These are phyloP conservation scores for Ceratocystis huliohia DNA, from an alignment of 2,329 filamentous ascomycete species.

Conservation along the genomic window DNA sequence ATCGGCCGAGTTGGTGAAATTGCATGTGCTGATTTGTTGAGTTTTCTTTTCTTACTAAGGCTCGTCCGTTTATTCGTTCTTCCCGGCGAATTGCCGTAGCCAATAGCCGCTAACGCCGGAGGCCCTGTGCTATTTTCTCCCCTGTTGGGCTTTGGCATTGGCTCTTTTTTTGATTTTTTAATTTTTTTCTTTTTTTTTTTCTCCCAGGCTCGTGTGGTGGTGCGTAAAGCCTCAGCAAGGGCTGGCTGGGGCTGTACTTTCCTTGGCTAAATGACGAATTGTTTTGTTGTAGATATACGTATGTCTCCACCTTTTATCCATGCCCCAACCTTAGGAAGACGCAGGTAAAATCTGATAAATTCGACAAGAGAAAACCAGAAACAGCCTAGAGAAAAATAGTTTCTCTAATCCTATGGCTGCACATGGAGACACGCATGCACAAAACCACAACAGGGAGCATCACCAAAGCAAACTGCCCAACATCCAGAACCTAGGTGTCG, in stretches of 20 bases:
- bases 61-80: background rate
- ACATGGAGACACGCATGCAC: background rate
- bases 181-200: background rate
- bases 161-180: background rate
- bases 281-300: background rate
- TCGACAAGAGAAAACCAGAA: background rate
- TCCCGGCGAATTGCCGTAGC: background rate
- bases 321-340: background rate
- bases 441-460: background rate
- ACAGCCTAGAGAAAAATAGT: background rate
- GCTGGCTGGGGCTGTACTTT: background rate
- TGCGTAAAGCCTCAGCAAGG: background rate
- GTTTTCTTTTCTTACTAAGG: background rate
- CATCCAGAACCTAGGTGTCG: background rate
- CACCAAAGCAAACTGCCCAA: background rate
- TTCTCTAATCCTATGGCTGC: background rate
- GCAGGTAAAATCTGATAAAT: slow-evolving; percentile 1
- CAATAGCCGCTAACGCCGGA: background rate
- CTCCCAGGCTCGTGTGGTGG: background rate
- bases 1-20: background rate
- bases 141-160: background rate
- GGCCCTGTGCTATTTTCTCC: background rate
- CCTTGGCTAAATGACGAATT: background rate
- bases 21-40: slow-evolving; percentile 3
- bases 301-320: background rate